phyloP scores from a whole-genome alignment of 2,329 filamentous ascomycete genomes.

The Fusarium sp. region DNA sequence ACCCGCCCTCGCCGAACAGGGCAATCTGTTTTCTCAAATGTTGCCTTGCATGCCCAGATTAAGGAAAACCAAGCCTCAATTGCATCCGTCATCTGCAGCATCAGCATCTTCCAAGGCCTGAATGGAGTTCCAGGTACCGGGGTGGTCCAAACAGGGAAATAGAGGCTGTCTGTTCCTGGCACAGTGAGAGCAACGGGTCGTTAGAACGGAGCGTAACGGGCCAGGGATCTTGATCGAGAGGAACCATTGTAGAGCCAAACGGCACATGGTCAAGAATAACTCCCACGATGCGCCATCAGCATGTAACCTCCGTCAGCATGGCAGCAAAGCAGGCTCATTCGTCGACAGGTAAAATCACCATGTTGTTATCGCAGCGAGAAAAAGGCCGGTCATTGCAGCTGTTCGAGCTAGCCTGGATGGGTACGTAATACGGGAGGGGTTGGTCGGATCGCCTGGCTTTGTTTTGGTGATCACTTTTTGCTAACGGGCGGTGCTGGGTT shows the following conservation, averaged over 20 bases:
- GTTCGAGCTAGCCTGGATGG: background rate
- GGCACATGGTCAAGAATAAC: conserved; percentile 6
- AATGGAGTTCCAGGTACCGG: conserved; percentile 19
- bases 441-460: conserved; percentile 8
- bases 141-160: conserved; percentile 24
- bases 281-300: background rate
- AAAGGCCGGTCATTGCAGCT: conserved; percentile 10
- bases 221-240: conserved; percentile 2
- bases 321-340: conserved; percentile 17
- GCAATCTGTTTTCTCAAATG: conserved; percentile 27
- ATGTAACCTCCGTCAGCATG: conserved; percentile 2
- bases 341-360: conserved; percentile 27
- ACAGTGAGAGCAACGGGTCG: conserved; percentile 23
- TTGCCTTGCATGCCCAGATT: conserved; percentile 31
- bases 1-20: conserved; percentile 14
- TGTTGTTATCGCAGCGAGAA: conserved; percentile 10
- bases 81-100: conserved; percentile 39
- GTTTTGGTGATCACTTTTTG: conserved; percentile 22
- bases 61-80: conserved; percentile 39
- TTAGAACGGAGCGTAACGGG: background rate
- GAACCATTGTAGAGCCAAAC: conserved; percentile 1
- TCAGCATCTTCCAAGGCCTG: conserved; percentile 23
- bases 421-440: conserved; percentile 36
- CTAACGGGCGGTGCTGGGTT: conserved; percentile 15
- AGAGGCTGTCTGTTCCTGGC: conserved; percentile 30